These are phyloP conservation scores for Boletus reticulatus DNA, from an alignment of 768 basidiomycete genomes.

Conservation along the genomic window DNA sequence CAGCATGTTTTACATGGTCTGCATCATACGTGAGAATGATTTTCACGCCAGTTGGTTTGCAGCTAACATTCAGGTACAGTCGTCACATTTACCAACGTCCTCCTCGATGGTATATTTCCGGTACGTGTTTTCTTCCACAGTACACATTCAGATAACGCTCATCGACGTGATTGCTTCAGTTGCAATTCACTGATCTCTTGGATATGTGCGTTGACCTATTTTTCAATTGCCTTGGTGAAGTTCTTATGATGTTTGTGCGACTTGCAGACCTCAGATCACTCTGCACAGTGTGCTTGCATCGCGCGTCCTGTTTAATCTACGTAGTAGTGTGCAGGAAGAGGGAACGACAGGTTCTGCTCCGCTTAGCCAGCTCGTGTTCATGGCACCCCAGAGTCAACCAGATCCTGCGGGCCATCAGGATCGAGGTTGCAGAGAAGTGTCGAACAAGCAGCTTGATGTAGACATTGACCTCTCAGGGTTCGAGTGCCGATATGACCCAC, in stretches of 20 bases:
- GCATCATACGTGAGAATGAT: slow-evolving; percentile 13
- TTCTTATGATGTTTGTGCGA: neutral
- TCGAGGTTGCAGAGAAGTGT: too few relatives aligned
- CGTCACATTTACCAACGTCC: slow-evolving; percentile 14
- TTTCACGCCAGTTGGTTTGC: too few relatives aligned
- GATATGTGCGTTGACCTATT: neutral
- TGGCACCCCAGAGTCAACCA: neutral
- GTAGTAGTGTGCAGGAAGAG: neutral
- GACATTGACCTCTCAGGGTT: too few relatives aligned
- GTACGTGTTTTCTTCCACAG: neutral
- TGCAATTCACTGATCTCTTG: slow-evolving; percentile 3
- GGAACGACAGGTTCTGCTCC: neutral
- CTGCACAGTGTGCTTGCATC: slow-evolving; percentile 1
- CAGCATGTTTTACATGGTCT: slow-evolving; percentile 15
- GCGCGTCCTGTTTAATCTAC: slow-evolving; percentile 13
- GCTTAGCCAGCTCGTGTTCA: neutral
- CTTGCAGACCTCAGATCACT: slow-evolving; percentile 1
- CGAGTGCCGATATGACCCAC: too few relatives aligned
- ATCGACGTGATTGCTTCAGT: neutral
- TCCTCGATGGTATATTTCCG: slow-evolving; percentile 7
- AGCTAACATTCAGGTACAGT: slow-evolving; percentile 3
- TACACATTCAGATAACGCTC: neutral
- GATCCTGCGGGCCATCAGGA: too few relatives aligned
- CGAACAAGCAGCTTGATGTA: too few relatives aligned
- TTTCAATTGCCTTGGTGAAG: neutral